Conservation (phyloP, 1,284 basidiomycete genomes). For the Leccinum fallax region DNA sequence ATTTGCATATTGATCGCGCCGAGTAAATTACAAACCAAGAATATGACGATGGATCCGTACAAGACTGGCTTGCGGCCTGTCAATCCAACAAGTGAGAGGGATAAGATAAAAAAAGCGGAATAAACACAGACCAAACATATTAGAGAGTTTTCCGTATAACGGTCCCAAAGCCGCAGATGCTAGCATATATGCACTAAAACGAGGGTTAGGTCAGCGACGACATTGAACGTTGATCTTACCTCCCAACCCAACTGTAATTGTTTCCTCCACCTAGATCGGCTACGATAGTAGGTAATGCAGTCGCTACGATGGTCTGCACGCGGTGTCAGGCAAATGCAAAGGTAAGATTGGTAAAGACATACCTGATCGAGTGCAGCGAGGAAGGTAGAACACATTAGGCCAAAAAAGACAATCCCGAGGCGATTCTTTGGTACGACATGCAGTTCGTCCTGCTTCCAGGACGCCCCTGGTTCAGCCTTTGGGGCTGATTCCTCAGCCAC, state of each 20-base stretch:
- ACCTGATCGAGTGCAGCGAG: slow-evolving; percentile 64
- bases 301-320: slow-evolving; percentile 41
- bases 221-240: slow-evolving; percentile 16
- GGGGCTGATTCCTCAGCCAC: slow-evolving; percentile 16
- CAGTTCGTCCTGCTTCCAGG: slow-evolving; percentile 55
- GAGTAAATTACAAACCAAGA: slow-evolving; percentile 36
- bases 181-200: slow-evolving; percentile 41
- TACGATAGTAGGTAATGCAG: slow-evolving; percentile 41
- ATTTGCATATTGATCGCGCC: neutral
- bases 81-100: neutral
- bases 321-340: neutral
- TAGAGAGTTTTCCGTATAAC: slow-evolving; percentile 44
- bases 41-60: slow-evolving; percentile 40
- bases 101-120: neutral
- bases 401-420: slow-evolving; percentile 54
- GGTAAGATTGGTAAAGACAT: slow-evolving; percentile 2
- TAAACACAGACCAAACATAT: slow-evolving; percentile 27
- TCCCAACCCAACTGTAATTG: slow-evolving; percentile 38
- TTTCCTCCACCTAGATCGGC: slow-evolving; percentile 41
- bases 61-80: slow-evolving; percentile 43
- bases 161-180: slow-evolving; percentile 37
- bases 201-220: neutral
- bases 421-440: slow-evolving; percentile 58
- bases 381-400: slow-evolving; percentile 58
- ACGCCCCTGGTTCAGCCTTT: slow-evolving; percentile 42